A percentile compares a stretch with the other conserved stretches of the same genome.
Conservation (phyloP, 169 alveolate genomes). For the Miamiensis avidus region DNA sequence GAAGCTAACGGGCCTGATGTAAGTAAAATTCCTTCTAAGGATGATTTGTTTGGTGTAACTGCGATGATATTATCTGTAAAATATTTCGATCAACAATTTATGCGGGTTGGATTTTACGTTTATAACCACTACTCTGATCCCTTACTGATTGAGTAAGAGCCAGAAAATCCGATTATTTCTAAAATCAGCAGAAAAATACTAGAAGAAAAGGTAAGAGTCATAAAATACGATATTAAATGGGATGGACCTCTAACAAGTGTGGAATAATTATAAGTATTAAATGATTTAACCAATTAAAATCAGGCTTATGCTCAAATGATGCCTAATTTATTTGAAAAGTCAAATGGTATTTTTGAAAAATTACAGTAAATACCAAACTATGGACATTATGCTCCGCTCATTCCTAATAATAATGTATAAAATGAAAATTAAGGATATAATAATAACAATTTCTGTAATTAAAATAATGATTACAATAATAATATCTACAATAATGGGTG, state of each 20-base stretch:
- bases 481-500: no score
- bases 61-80: slow-evolving; percentile 95
- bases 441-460: not conserved
- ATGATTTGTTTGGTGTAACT: slow-evolving; percentile 95
- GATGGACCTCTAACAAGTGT: not conserved
- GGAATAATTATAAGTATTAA: no score
- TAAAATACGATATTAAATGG: not conserved
- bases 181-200: not conserved
- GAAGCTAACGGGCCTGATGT: slow-evolving; percentile 95
- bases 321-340: not conserved
- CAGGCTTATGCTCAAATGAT: not conserved
- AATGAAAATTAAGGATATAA: no score
- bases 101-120: slow-evolving; percentile 97
- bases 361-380: not conserved
- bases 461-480: no score
- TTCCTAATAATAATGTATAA: not conserved
- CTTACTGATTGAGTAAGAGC: not conserved
- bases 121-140: slow-evolving; percentile 92
- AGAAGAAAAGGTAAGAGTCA: not conserved
- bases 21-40: slow-evolving; percentile 79
- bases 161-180: not conserved
- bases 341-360: not conserved
- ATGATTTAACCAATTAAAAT: no score
- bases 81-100: slow-evolving; percentile 94
- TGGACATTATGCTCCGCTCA: not conserved